Evolutionary conservation across 306 rosid genomes (phyloP).

Genomic region (Vigna reflexopilosa): DNA sequence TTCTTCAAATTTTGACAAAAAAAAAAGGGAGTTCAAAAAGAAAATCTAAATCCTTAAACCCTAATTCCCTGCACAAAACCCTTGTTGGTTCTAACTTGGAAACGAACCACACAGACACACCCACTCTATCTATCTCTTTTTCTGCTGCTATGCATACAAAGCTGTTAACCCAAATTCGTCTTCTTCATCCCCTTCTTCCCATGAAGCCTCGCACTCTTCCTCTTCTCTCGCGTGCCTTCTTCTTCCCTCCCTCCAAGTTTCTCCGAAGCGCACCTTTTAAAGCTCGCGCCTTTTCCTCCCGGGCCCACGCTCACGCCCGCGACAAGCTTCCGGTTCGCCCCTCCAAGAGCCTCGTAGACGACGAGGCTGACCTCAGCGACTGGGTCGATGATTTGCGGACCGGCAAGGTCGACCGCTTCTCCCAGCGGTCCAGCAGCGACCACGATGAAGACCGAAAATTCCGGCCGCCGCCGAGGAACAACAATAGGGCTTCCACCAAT

Average conservation of each 20-base stretch:
- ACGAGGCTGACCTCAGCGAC: constrained; percentile 85
- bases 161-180: constrained; percentile 65
- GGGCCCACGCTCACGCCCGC: neutral
- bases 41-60: neutral
- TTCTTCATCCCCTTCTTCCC: constrained; percentile 52
- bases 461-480: constrained; percentile 27
- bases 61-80: neutral
- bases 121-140: neutral
- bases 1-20: neutral
- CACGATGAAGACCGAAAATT: neutral
- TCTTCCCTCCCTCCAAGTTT: constrained; percentile 67
- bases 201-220: constrained; percentile 59
- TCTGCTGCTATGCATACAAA: constrained; percentile 54
- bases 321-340: neutral
- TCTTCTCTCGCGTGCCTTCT: constrained; percentile 53
- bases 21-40: neutral
- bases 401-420: constrained; percentile 3
- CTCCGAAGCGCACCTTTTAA: constrained; percentile 43
- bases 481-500: constrained; percentile 35
- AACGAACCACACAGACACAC: neutral
- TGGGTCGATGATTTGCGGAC: constrained; percentile 76
- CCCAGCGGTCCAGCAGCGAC: constrained; percentile 12
- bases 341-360: constrained; percentile 77
- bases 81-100: neutral
- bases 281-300: constrained; percentile 51